Base-by-base conservation (phyloP, 352 stramenopile species). In the Pythium monospermum region DNA sequence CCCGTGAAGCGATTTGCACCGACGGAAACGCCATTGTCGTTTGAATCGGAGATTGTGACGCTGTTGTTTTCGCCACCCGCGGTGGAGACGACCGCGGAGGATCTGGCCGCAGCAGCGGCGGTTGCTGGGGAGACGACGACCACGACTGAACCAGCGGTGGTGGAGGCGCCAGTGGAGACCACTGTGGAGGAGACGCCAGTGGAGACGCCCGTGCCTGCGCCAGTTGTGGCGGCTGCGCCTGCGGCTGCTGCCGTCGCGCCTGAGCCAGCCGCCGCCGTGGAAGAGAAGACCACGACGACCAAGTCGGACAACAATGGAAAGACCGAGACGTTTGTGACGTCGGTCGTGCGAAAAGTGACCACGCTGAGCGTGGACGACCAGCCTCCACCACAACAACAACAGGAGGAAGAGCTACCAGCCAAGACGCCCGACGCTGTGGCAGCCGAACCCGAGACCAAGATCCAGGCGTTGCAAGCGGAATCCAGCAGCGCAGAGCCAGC, bases 21-120 rank as follows among this genome's bases (percentile, higher is more conserved):
- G 1, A 86, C 73, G 51, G 82, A 78, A 19, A 55, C 59, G 51
- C 84, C 84, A 16, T 41, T 85, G 10, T 82, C 80, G 37, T 83
- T 97, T 56, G 80, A 86, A 32, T 60, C 68, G 28, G 76, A 89
- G 47, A 93, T 96, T 60, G 71, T 88, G 49, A 63, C 72, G 40
- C 64, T 96, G 26, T 54, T 96, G 8, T 18, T 7, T 50, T 11
- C 66, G 68, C 53, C 52, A 46, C 22, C 49, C 55, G 6, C 69
- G 21, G 51, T 41, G 16, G 61, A 67, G 47, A 59, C 64, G 16
- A 59, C 59, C 23, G 22, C 45, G 13, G 69, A 71, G 52, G 50
- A 53, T 18, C 57, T 69, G 15, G 61, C 58, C 30, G 42, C 43
- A 0, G 46, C 45, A 2, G 39, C 27, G 4, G 30, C 27, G 31